A percentile compares a stretch with the other conserved stretches of the same genome.
Conservation (phyloP, 73 alveolate genomes). For the Tetrahymena elliotti region DNA sequence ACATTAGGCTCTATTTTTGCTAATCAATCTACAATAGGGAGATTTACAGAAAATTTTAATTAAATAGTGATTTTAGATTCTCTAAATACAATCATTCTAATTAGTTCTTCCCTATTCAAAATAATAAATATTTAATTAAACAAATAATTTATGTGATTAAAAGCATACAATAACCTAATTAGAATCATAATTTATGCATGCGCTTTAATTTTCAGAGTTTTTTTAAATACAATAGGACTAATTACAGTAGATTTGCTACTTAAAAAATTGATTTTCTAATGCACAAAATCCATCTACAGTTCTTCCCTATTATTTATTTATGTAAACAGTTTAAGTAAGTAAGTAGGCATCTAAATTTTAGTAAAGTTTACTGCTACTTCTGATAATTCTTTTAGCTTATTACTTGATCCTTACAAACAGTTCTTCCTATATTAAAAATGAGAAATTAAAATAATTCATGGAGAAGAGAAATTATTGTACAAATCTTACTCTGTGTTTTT, state of each 20-base stretch:
- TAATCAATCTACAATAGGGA: not conserved
- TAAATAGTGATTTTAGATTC: not conserved
- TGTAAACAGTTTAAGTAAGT: too few relatives aligned
- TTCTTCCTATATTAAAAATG: not conserved
- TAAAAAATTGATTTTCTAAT: not conserved
- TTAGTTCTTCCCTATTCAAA: not conserved
- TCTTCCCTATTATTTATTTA: too few relatives aligned
- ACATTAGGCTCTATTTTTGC: not conserved
- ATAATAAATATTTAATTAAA: not conserved
- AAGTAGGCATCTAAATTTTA: too few relatives aligned
- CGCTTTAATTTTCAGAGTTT: not conserved
- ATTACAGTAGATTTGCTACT: not conserved
- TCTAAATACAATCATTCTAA: not conserved
- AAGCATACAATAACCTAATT: not conserved
- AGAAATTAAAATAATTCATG: not conserved
- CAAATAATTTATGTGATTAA: not conserved
- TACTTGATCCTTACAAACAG: not conserved
- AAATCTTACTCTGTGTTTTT: not conserved
- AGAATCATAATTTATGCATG: not conserved
- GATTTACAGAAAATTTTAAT: not conserved
- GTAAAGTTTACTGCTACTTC: not conserved
- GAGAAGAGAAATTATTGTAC: not conserved
- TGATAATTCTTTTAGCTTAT: too few relatives aligned
- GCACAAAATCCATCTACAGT: not conserved
- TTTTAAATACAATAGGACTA: not conserved